phyloP scores from a whole-genome alignment of 306 rosid species.

The Rosa persica region DNA sequence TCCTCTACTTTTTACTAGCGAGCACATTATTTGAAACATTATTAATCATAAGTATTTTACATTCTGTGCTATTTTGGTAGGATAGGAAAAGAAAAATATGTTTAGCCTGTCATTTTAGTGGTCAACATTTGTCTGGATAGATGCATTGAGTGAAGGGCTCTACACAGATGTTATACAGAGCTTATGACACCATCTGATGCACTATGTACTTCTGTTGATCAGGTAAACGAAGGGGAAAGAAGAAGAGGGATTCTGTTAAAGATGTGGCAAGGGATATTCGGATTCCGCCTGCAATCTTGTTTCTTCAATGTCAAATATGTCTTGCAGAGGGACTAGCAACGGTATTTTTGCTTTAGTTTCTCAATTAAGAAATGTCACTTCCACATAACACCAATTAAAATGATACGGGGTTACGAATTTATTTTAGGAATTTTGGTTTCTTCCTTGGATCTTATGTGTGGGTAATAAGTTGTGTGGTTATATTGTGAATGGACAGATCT shows the following conservation, averaged over 20 bases:
- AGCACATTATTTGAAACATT: neutral
- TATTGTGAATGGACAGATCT: constrained; percentile 4
- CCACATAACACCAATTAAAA: constrained; percentile 16
- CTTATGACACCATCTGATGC: constrained; percentile 15
- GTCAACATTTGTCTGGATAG: neutral
- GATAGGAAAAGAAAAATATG: neutral
- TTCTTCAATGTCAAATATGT: constrained; percentile 88
- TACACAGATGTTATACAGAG: constrained; percentile 7
- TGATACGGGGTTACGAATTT: neutral
- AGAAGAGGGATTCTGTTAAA: constrained; percentile 65
- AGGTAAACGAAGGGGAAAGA: constrained; percentile 82
- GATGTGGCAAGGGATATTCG: constrained; percentile 60
- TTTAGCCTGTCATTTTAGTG: neutral
- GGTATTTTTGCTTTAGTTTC: constrained; percentile 53
- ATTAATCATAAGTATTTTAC: neutral
- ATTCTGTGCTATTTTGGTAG: neutral
- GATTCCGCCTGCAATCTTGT: constrained; percentile 72
- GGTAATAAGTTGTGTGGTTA: neutral
- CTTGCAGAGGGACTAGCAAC: constrained; percentile 85
- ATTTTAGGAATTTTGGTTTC: neutral
- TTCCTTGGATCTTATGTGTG: neutral
- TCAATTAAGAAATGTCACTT: constrained; percentile 16
- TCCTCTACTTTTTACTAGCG: neutral
- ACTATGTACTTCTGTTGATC: constrained; percentile 33
- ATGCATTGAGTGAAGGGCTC: neutral